Percentiles rank a stretch among this genome's conserved stretches.
These are phyloP conservation scores for Deuterostichococcus epilithicus DNA, from an alignment of 139 green algal genomes.

Conservation along the genomic window DNA sequence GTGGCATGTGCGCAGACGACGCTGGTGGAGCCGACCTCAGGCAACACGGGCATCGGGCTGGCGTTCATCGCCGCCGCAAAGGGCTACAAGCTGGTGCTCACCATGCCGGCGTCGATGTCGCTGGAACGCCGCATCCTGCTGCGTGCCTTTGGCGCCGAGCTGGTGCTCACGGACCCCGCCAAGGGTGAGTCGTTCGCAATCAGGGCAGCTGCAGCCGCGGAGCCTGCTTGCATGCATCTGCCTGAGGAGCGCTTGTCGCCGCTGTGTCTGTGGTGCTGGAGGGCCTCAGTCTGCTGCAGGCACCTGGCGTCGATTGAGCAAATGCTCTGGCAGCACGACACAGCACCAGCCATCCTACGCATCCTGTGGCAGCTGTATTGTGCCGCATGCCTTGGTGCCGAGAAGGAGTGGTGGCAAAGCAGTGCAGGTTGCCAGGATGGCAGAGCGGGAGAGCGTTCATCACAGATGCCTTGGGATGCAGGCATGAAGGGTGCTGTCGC, in stretches of 20 bases:
- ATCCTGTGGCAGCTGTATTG: too few species aligned
- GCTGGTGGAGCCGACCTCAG: conserved; percentile 86
- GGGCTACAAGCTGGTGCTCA: conserved; percentile 91
- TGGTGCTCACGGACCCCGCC: conserved; percentile 83
- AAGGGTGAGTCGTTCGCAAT: conserved; percentile 33
- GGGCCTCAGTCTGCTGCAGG: too few species aligned
- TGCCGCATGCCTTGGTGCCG: too few species aligned
- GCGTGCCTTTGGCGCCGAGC: conserved; percentile 80
- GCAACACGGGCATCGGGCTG: conserved; percentile 91
- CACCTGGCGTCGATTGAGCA: too few species aligned
- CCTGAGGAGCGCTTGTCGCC: too few species aligned
- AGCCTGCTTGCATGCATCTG: too few species aligned
- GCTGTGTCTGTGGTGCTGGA: too few species aligned
- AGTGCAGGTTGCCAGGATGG: neutral
- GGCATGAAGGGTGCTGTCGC: conserved; percentile 74
- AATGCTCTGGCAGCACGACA: too few species aligned
- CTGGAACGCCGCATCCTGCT: conserved; percentile 93
- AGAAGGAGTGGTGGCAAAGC: too few species aligned
- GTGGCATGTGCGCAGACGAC: conserved; percentile 56
- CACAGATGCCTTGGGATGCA: conserved; percentile 25
- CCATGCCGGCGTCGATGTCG: conserved; percentile 97
- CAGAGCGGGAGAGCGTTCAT: conserved; percentile 17
- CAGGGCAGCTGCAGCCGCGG: too few species aligned
- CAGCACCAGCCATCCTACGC: too few species aligned
- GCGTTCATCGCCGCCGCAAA: conserved; percentile 91